phyloP scores from a whole-genome alignment of 306 rosid genomes.

The Dalbergia cochinchinensis region DNA sequence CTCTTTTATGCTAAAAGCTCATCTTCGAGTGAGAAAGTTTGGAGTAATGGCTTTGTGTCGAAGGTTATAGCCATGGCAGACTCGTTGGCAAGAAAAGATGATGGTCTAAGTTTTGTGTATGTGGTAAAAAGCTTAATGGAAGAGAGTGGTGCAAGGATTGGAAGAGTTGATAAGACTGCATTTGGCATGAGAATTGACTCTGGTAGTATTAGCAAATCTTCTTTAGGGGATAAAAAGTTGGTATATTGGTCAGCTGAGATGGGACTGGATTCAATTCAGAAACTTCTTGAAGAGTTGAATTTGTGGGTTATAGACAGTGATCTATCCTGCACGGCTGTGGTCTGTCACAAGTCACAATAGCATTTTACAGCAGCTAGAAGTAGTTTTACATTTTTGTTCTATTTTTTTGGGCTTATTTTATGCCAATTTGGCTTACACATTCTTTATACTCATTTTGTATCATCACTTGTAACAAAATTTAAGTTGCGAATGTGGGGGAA shows the following conservation, averaged over 20 bases:
- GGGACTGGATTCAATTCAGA: slow-evolving; percentile 57
- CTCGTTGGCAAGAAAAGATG: slow-evolving; percentile 53
- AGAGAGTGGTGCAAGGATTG: slow-evolving; percentile 47
- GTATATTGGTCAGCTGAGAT: slow-evolving; percentile 67
- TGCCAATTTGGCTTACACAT: slow-evolving; percentile 39
- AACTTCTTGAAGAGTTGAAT: slow-evolving; percentile 67
- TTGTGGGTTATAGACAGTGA: slow-evolving; percentile 74
- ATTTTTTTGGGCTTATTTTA: not conserved
- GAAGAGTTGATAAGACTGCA: slow-evolving; percentile 43
- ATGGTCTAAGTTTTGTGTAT: slow-evolving; percentile 54
- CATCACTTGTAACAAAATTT: slow-evolving; percentile 43
- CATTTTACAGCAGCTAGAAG: slow-evolving; percentile 47
- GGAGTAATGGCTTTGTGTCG: slow-evolving; percentile 53
- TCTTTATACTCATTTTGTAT: slow-evolving; percentile 41
- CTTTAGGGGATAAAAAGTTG: slow-evolving; percentile 64
- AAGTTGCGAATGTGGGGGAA: slow-evolving; percentile 34
- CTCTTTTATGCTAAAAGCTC: slow-evolving; percentile 67
- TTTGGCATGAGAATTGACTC: slow-evolving; percentile 53
- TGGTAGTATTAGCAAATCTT: slow-evolving; percentile 48
- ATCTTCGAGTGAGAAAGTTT: slow-evolving; percentile 57
- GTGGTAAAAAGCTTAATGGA: slow-evolving; percentile 50
- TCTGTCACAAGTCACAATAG: slow-evolving; percentile 71
- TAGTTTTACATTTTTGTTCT: slow-evolving; percentile 28
- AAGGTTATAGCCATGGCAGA: slow-evolving; percentile 51
- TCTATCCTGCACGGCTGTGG: slow-evolving; percentile 81